Conservation (phyloP, 2,329 filamentous ascomycete species). For the Cercospora canescens region DNA sequence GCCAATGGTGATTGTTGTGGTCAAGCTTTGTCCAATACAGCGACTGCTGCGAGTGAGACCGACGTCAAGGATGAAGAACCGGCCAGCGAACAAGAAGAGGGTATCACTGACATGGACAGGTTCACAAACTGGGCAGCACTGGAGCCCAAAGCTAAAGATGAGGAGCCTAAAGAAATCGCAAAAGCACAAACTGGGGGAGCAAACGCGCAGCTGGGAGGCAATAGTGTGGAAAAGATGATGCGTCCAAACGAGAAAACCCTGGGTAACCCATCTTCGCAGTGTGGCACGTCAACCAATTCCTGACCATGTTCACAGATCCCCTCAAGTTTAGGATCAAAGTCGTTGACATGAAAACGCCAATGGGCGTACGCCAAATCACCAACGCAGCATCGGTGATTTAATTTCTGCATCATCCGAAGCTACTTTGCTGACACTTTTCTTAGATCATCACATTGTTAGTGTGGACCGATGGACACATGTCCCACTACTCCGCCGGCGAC, state of each 20-base stretch:
- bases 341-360: background rate
- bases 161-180: too few relatives aligned
- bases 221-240: background rate
- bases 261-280: background rate
- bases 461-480: slow-evolving; percentile 9
- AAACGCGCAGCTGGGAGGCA: too few relatives aligned
- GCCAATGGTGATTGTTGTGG: slow-evolving; percentile 1
- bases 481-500: slow-evolving; percentile 7
- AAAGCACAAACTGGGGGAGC: too few relatives aligned
- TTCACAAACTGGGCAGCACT: background rate
- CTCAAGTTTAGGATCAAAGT: background rate
- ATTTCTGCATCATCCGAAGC: background rate
- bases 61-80: background rate
- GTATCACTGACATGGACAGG: background rate
- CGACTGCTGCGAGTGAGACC: background rate
- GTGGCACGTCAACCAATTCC: too few relatives aligned
- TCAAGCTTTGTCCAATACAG: background rate
- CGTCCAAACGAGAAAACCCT: background rate
- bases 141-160: background rate
- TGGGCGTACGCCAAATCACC: background rate
- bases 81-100: background rate
- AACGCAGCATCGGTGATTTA: background rate
- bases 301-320: background rate
- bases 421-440: background rate
- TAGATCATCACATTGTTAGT: background rate